Evolutionary conservation across 2,329 filamentous ascomycete species (phyloP), one percentile per base, ranked within the genome.

Genomic region (Coniella vitis): DNA sequence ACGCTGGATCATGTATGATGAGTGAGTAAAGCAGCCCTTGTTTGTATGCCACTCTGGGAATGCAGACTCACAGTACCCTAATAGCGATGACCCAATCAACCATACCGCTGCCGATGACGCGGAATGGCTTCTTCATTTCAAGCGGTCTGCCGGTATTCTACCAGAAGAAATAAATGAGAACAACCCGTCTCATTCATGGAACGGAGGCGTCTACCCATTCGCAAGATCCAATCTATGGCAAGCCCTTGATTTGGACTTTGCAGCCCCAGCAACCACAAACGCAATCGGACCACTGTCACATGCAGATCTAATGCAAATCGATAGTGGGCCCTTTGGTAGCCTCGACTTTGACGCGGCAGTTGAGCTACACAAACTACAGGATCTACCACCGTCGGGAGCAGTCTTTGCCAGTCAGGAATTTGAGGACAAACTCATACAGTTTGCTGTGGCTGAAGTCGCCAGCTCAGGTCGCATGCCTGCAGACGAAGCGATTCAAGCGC

Each of bases 81-180:
- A 16, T 38, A 79, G 76, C 49, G 79, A 83, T 49, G 79, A 83
- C 56, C 76, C 77, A 2, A 82, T 78, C 75, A 83, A 83, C 59
- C 75, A 80, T 56, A 83, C 79, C 0, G 76, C 77, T 1, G 79
- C 79, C 25, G 80, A 83, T 57, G 83, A 83, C 54, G 71, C 69
- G 1, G 79, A 83, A 61, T 84, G 80, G 80, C 69, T 84, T 12
- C 69, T 73, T 48, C 72, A 79, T 38, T 83, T 84, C 66, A 83
- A 84, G 61, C 72, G 77, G 10, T 72, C 78, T 41, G 69, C 67
- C 1, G 77, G 77, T 16, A 73, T 83, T 25, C 61, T 75, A 3
- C 65, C 67, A 1, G 61, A 68, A 1, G 61, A 68, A n/a, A 65
- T 69, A 9, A 63, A 67, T 4, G 75, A 78, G 0, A 77, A 77